phyloP scores from a whole-genome alignment of 306 rosid genomes.

The Sphenostylis stenocarpa region DNA sequence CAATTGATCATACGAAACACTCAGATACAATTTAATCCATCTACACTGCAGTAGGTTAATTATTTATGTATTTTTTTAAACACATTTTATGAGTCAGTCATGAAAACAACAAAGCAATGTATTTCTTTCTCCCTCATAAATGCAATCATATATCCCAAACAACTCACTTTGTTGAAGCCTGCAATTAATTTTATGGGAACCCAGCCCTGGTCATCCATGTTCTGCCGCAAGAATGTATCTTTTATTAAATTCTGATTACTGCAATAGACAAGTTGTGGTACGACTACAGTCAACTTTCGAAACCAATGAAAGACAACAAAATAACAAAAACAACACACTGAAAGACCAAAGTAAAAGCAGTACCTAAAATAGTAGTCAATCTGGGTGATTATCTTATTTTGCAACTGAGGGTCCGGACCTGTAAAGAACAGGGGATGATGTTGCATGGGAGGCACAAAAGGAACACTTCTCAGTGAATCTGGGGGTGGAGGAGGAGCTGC shows the following conservation, averaged over 20 bases:
- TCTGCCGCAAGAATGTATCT: slow-evolving; percentile 76
- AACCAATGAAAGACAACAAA: slow-evolving; percentile 12
- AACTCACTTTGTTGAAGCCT: slow-evolving; percentile 75
- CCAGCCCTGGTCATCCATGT: slow-evolving; percentile 92
- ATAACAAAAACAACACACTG: background rate
- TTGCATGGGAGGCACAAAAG: slow-evolving; percentile 53
- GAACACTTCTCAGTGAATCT: slow-evolving; percentile 53
- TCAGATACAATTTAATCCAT: background rate
- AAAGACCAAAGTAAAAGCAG: slow-evolving; percentile 15
- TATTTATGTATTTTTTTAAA: background rate
- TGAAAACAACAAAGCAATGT: slow-evolving; percentile 22
- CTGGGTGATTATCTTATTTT: slow-evolving; percentile 65
- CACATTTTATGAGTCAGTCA: background rate
- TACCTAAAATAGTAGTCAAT: slow-evolving; percentile 95
- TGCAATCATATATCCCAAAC: slow-evolving; percentile 26
- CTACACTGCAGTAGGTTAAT: background rate
- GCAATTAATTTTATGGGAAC: slow-evolving; percentile 75
- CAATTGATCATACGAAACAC: background rate
- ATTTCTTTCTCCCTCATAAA: background rate
- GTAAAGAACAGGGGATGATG: slow-evolving; percentile 44
- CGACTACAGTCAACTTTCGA: slow-evolving; percentile 27
- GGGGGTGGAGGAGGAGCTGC: slow-evolving; percentile 49
- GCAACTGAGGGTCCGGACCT: slow-evolving; percentile 61
- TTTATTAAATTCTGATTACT: slow-evolving; percentile 74
- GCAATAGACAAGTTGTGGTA: slow-evolving; percentile 46